Base-by-base conservation (phyloP, 2,329 filamentous ascomycete species). In the Diaporthe humulicola region DNA sequence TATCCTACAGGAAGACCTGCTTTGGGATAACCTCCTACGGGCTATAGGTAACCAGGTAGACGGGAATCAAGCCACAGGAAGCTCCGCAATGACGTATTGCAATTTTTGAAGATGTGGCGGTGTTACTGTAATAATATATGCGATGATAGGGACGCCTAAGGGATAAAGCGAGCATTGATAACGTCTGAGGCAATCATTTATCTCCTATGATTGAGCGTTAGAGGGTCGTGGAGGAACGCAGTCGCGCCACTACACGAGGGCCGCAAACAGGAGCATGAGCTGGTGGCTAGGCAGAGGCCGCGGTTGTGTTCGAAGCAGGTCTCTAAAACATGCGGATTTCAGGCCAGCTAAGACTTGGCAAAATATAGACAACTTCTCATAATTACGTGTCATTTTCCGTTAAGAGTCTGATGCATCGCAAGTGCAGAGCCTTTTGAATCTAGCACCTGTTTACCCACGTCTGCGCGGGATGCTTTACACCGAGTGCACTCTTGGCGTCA, bases 391-490 rank as follows among this genome's bases (percentile, higher is more conserved):
- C 48, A 9, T 38, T 6, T 52, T 17, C 2, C 15, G 64, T 67
- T 28, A 14, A 52, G 30, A 14, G 38, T 38, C 28, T 8, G 45
- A 25, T 3, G 25, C n/a, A 4, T 33, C 38, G 45, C 38, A 38
- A 40, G 0, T 4, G 45, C 52, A 54, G 45, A 0, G 12, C 28
- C 30, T 52, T 8, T 40, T 40, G 48, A 40, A 40, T 69, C n/a
- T 9, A 22, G 48, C 48, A 69, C 64, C 4, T 54, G 48, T 54
- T 69, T 54, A 54, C 48, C 48, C 64, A 69, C 64, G n/a, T 33
- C 48, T 33, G 22, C 33, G 17, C 64, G 64, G 64, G 22, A 38
- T 15, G 48, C 45, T 69, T 69, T 69, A 40, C 64, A 69, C 64
- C 64, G 64, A 69, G 64, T 69, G 15, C 2, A 12, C 15, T 69